phyloP scores from a whole-genome alignment of 257 asterid species.

The Solanum virginianum region DNA sequence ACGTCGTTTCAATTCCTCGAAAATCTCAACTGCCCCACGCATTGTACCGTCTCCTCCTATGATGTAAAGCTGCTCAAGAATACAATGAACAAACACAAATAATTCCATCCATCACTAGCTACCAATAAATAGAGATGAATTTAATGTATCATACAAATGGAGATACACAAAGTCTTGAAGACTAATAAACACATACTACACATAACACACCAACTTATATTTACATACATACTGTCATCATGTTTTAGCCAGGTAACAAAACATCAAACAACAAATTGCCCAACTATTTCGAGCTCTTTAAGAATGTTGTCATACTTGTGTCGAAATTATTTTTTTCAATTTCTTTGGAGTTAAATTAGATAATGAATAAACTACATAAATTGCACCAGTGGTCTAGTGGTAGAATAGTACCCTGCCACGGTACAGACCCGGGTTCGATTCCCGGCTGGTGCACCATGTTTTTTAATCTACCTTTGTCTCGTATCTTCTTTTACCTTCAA shows the following conservation, averaged over 20 bases:
- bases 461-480: not conserved
- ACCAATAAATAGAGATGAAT: not conserved
- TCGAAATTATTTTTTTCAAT: not conserved
- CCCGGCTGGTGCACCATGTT: conserved; percentile 57
- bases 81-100: not conserved
- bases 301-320: not conserved
- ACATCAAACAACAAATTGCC: not conserved
- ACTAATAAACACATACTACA: not conserved
- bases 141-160: not conserved
- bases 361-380: not conserved
- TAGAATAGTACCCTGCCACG: conserved; percentile 93
- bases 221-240: not conserved
- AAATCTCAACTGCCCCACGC: conserved; percentile 62
- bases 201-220: not conserved
- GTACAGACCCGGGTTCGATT: conserved; percentile 91
- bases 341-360: not conserved
- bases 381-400: conserved; percentile 93
- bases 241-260: not conserved
- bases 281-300: not conserved
- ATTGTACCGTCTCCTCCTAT: conserved; percentile 85
- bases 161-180: not conserved
- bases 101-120: not conserved
- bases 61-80: conserved; percentile 39
- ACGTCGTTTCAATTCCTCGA: conserved; percentile 37
- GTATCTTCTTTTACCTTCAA: no score